Base-by-base conservation (phyloP, 2,329 filamentous ascomycete genomes). In the Fusarium pseudoanthophilum region DNA sequence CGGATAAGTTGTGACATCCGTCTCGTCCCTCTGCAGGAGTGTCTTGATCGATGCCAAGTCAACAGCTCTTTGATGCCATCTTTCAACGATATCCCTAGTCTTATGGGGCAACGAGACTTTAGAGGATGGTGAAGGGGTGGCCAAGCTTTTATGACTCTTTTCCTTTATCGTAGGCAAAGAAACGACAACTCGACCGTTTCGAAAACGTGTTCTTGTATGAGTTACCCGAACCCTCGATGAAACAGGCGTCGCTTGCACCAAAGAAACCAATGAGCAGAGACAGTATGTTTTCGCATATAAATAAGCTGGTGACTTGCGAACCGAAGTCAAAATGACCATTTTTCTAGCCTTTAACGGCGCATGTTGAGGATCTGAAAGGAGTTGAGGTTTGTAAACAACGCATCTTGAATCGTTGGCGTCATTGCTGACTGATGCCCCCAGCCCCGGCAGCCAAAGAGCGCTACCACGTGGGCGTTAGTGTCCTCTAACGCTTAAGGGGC, bases 221-320 rank as follows among this genome's bases (percentile, higher is more conserved):
- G 49, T 37, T 11, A 66, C n/a, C 9, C 36, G 49, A 7, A 75
- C 37, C 11, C 65, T 53, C 2, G 75, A 78, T 20, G 76, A 68
- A 3, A 78, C 51, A 0, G 76, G 74, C 0, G 76, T 73, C 4
- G 75, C 64, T 61, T 78, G 70, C 4, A 74, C 73, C 3, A 78
- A 62, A 7, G 72, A 67, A 15, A 78, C 69, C 14, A 78, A 37
- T 16, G 71, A 74, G 21, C 75, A 78, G 0, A 78, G 52, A 37
- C 70, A 78, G 7, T 77, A 78, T 1, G 71, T 73, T 55, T 78
- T 78, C 0, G 68, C 55, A 20, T 78, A 78, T 1, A 78, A 58
- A 20, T 78, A 78, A 26, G 74, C 62, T 18, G 76, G 71, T 4
- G 76, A 78, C 45, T 78, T 75, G 3, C 76, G 67, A 7, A 78